Evolutionary conservation across 352 stramenopile genomes (phyloP).

Genomic region (Phytophthora tentaculata): DNA sequence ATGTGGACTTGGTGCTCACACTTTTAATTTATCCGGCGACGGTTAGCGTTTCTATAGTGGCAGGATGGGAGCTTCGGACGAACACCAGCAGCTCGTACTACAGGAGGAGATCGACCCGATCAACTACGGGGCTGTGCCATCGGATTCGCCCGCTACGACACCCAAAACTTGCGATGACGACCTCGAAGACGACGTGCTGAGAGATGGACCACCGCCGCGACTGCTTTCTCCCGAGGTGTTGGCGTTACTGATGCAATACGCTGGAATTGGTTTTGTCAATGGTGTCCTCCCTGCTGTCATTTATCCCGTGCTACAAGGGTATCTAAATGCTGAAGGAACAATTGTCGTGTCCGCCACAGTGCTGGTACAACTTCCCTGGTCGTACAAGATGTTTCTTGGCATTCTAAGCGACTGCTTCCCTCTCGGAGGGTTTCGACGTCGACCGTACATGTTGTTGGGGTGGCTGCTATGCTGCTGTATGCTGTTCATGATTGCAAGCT

Average conservation of each 20-base stretch:
- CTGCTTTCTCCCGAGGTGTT: slow-evolving; percentile 39
- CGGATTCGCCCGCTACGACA: slow-evolving; percentile 1
- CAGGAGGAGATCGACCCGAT: slow-evolving; percentile 11
- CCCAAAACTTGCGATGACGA: slow-evolving; percentile 12
- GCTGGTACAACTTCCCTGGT: slow-evolving; percentile 57
- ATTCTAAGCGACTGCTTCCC: slow-evolving; percentile 63
- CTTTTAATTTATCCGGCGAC: slow-evolving; percentile 21
- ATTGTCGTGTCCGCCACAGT: slow-evolving; percentile 49
- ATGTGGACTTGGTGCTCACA: slow-evolving; percentile 19
- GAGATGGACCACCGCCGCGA: slow-evolving; percentile 28
- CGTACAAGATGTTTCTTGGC: slow-evolving; percentile 59
- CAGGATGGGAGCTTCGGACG: slow-evolving; percentile 28
- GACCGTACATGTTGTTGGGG: slow-evolving; percentile 60
- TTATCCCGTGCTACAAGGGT: slow-evolving; percentile 54
- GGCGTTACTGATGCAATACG: slow-evolving; percentile 52
- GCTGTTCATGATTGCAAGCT: slow-evolving; percentile 50
- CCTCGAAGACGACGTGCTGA: slow-evolving; percentile 37
- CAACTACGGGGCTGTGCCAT: slow-evolving; percentile 27
- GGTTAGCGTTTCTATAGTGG: slow-evolving; percentile 1
- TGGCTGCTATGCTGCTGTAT: slow-evolving; percentile 55
- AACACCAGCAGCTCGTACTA: slow-evolving; percentile 33
- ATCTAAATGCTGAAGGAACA: slow-evolving; percentile 56
- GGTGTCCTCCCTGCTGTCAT: slow-evolving; percentile 50
- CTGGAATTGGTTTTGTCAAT: slow-evolving; percentile 50
- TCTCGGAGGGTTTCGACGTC: slow-evolving; percentile 50